Evolutionary conservation across 2,329 filamentous ascomycete species (phyloP), one percentile per base, ranked within the genome.

Genomic region (Rutstroemia sp.): DNA sequence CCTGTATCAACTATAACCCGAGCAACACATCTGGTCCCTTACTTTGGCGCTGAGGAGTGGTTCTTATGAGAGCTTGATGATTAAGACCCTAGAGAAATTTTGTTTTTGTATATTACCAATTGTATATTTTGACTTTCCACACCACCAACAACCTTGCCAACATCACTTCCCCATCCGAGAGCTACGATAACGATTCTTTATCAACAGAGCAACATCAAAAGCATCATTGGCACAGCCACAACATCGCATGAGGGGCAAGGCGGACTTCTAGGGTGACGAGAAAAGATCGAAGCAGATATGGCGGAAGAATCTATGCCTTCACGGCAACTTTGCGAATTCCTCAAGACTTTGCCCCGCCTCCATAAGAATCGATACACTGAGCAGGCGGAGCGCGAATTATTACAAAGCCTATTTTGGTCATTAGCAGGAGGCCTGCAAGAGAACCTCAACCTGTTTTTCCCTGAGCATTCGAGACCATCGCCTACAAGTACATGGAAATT

Each of bases 371-470:
- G 87, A 60, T 99, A 92, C 73, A 84, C 79, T 44, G 78, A 85
- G 53, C 75, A 82, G 48, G 90, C 92, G 53, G 80, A 82, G 61
- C 79, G 80, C 58, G 82, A 88, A 60, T 84, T 99, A 34, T 75
- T 95, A 56, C 78, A 84, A 67, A 84, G 83, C 57, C 86, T 99
- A 54, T 99, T 97, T 74, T 88, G 84, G 75, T 95, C 88, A 53
- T 82, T 99, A 65, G 88, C 89, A 34, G 87, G 84, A 59, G 84
- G 88, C 60, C 84, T 84, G 59, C 75, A 81, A 57, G 85, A 92
- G 61, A 86, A 92, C 67, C 77, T 97, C 68, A 77, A 78, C 50
- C 79, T 90, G 17, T 82, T 99, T 66, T 99, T 99, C 68, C 91
- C 91, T 1, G 77, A 86, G 42, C 89, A 90, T 12, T 79, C 78